Evolutionary conservation across 1,284 basidiomycete genomes (phyloP), one percentile per base, ranked within the genome.

Genomic region (Malassezia sp.): DNA sequence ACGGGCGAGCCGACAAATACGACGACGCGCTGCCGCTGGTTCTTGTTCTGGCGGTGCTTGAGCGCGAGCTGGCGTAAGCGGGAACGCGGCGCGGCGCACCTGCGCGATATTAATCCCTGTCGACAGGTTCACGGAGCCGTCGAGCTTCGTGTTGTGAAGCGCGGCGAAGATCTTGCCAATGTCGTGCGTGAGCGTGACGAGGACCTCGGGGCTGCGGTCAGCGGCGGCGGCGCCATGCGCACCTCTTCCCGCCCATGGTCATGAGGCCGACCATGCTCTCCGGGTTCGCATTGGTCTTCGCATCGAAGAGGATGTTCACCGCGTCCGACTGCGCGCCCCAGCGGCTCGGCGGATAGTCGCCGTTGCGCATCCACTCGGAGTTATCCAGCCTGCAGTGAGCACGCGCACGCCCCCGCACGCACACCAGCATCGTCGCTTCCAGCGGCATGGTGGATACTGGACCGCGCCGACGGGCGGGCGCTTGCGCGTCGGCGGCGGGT

Each of bases 11-110:
- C 89, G 46, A 91, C 80, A 61, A 97, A 95, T 34, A 87, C 84
- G 61, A 97, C 80, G 59, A 96, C 85, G 32, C 91, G 80, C 67
- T 97, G 91, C 22, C 89, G 81, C 42, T 93, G 83, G 66, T 89
- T 93, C 79, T 97, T 97, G 78, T 97, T 95, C 73, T 91, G 87
- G 50, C 93, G 78, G 71, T 99, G 91, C 73, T 97, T 99, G 51
- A 99, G 78, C 0, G 93, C 90, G 36, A 97, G 82, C 70, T n/a
- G n/a, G n/a, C n/a, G n/a, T 70, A 49, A 6, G 18, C 14, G n/a
- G 35, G 17, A 12, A 35, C 49, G 6, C 22, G 68, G 61, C 67
- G n/a, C n/a, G n/a, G n/a, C n/a, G n/a, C n/a, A n/a, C n/a, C n/a
- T 90, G 88, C 0, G 91, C 90, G 37, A 96, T 81, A 55, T 86